A percentile compares a stretch with the other conserved stretches of the same genome.
These are phyloP conservation scores for Pythium rhizo-oryzae DNA, from an alignment of 352 stramenopile genomes.

Conservation along the genomic window DNA sequence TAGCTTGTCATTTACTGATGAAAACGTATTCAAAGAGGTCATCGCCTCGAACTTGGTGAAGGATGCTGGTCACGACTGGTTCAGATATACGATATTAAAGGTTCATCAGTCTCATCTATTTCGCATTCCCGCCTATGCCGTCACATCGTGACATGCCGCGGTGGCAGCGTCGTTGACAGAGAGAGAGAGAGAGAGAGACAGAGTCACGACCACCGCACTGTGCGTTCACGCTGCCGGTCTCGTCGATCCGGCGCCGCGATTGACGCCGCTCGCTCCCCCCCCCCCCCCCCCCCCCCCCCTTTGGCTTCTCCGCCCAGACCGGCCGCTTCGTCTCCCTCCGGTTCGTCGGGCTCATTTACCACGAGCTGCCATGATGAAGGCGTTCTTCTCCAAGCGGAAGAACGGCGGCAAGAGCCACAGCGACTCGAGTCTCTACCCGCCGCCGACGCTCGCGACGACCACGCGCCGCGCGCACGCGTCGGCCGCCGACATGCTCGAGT, in stretches of 20 bases:
- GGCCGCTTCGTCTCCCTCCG: not conserved
- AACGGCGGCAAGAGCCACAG: constrained; percentile 29
- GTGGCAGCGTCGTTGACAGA: constrained; percentile 1
- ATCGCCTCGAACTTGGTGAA: too few relatives aligned
- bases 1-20: not conserved
- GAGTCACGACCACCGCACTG: not conserved
- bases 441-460: constrained; percentile 4
- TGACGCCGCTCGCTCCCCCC: not conserved
- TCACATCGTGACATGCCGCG: constrained; percentile 5
- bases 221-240: not conserved
- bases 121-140: not conserved
- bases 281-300: too few relatives aligned
- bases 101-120: not conserved
- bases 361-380: constrained; percentile 19
- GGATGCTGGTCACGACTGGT: constrained; percentile 8
- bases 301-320: too few relatives aligned
- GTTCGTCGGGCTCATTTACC: not conserved
- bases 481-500: constrained; percentile 6
- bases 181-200: constrained; percentile 2
- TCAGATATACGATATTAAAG: not conserved
- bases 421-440: constrained; percentile 28
- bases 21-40: too few relatives aligned
- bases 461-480: constrained; percentile 9
- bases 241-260: not conserved
- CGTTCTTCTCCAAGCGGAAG: constrained; percentile 31